Evolutionary conservation across 768 basidiomycete genomes (phyloP).

Genomic region (Amanita muscaria): DNA sequence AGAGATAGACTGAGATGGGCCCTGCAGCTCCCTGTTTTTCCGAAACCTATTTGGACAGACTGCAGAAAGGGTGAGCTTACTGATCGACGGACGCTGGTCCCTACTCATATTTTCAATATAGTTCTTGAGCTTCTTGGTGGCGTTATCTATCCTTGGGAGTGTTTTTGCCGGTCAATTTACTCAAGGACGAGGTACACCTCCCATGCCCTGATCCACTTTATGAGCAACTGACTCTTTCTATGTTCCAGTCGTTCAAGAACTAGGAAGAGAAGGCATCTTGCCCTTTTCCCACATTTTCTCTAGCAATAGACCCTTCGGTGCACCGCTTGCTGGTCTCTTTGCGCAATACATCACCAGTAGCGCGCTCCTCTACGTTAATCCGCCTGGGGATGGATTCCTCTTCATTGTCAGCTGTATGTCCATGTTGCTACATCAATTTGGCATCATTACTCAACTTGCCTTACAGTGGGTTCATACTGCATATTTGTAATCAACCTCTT

Average conservation of each 20-base stretch:
- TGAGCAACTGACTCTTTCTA: neutral
- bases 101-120: conserved; percentile 15
- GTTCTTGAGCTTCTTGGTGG: conserved; percentile 53
- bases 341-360: conserved; percentile 55
- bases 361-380: conserved; percentile 43
- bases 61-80: conserved; percentile 41
- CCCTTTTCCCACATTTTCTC: conserved; percentile 62
- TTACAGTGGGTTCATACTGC: conserved; percentile 50
- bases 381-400: conserved; percentile 67
- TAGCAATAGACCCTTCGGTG: conserved; percentile 61
- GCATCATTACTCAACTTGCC: neutral
- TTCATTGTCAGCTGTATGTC: conserved; percentile 60
- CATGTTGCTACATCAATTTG: neutral
- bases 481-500: conserved; percentile 47
- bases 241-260: conserved; percentile 55
- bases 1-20: neutral
- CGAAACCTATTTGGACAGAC: conserved; percentile 59
- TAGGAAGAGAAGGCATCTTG: conserved; percentile 63
- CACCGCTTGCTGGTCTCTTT: conserved; percentile 56
- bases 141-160: conserved; percentile 58
- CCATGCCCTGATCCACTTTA: too few relatives aligned
- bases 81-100: neutral
- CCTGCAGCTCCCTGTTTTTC: conserved; percentile 57
- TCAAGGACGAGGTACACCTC: conserved; percentile 59
- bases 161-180: conserved; percentile 54